Evolutionary conservation across 495 filamentous ascomycete genomes (phyloP), one percentile per base, ranked within the genome.

Genomic region (Bacidia rubella): DNA sequence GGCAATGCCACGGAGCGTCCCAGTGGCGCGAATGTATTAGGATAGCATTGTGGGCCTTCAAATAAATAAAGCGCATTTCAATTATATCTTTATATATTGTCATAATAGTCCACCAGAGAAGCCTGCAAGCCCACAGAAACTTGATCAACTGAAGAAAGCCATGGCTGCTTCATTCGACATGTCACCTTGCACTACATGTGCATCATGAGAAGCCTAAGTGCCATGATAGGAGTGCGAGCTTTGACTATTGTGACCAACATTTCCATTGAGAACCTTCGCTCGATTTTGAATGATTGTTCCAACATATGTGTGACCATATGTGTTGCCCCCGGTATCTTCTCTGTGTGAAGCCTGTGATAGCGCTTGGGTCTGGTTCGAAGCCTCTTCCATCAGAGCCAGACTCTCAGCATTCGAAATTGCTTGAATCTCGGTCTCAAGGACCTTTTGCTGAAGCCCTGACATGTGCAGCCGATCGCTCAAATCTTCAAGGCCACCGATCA

Each of bases 231-330:
- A 47, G 23, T 47, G 43, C n/a, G 43, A 47, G 24, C 43, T 47
- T 21, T 47, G 43, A 23, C 43, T 25, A 19, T 47, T 12, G 23
- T 19, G 43, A 11, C 43, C 43, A 17, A 47, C 20, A 47, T 47
- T 47, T 47, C n/a, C 43, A 25, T 47, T 47, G 15, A 47, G 43
- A 23, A 47, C 43, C 23, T 47, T 47, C 21, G 43, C 43, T 47
- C 43, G 43, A 23, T 47, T 21, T 25, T 47, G 17, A 21, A 47
- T 47, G 17, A 47, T 47, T 5, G 43, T 47, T 17, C 21, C 43
- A 23, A 47, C 24, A 47, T 47, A 47, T 23, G 43, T 47, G 21
- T 47, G 43, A 23, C 43, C 43, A 19, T 12, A 23, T 11, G 21
- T 47, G 15, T 23, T 23, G 12, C 43, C 43, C 21, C 21, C n/a